Evolutionary conservation across 495 filamentous ascomycete genomes (phyloP).

Genomic region (Hypoxylon cercidicola): DNA sequence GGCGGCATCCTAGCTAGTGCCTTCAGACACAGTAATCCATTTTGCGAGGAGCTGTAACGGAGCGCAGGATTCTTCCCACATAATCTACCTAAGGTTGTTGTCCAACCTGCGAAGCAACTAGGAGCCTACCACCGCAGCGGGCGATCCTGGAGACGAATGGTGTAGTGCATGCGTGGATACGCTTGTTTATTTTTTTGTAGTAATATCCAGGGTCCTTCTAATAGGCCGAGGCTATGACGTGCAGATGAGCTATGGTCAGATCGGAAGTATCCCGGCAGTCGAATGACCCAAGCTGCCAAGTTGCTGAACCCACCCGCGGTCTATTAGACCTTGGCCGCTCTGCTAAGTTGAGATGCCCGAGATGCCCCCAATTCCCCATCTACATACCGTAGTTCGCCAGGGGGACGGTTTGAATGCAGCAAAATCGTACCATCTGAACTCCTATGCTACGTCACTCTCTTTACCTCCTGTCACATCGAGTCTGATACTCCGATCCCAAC

Average conservation of each 20-base stretch:
- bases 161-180: conserved; percentile 26
- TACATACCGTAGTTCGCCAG: conserved; percentile 5
- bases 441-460: conserved; percentile 33
- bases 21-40: conserved; percentile 26
- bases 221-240: conserved; percentile 42
- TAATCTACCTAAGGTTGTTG: conserved; percentile 11
- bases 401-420: conserved; percentile 23
- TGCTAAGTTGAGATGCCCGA: conserved; percentile 29
- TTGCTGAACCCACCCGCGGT: conserved; percentile 19
- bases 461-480: conserved; percentile 29
- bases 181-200: conserved; percentile 32
- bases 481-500: conserved; percentile 29
- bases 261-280: conserved; percentile 42
- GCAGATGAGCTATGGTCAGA: conserved; percentile 38
- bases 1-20: conserved; percentile 15
- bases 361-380: conserved; percentile 20
- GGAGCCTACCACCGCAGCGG: conserved; percentile 9
- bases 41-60: conserved; percentile 22
- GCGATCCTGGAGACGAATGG: conserved; percentile 17
- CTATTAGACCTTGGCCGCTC: conserved; percentile 7
- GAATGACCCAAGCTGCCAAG: conserved; percentile 32
- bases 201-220: conserved; percentile 25
- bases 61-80: conserved; percentile 20
- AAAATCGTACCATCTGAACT: conserved; percentile 36
- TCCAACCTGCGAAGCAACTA: conserved; percentile 8